Evolutionary conservation across 1,284 basidiomycete genomes (phyloP).

Genomic region (Taiwanofungus camphoratus): DNA sequence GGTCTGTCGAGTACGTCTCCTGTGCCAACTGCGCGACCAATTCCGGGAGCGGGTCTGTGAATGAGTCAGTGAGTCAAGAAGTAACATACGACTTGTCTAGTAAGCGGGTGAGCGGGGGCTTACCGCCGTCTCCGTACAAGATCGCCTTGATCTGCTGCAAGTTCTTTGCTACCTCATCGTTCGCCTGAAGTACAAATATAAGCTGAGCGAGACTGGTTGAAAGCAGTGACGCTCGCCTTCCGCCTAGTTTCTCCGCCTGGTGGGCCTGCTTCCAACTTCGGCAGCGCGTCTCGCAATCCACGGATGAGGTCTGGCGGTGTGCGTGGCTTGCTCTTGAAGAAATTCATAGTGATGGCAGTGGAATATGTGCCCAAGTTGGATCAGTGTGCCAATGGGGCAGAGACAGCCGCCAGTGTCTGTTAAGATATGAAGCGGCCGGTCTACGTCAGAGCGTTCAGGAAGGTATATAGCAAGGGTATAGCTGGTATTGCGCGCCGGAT

Average conservation of each 20-base stretch:
- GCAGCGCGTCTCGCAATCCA: conserved; percentile 73
- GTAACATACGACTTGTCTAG: conserved; percentile 7
- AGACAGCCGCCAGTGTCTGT: no score
- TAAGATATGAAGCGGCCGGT: no score
- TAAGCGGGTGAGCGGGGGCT: conserved; percentile 20
- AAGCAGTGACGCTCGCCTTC: conserved; percentile 50
- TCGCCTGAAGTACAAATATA: conserved; percentile 47
- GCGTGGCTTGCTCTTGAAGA: conserved; percentile 87
- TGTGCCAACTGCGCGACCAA: conserved; percentile 90
- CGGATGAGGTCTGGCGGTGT: conserved; percentile 83
- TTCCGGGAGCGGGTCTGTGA: conserved; percentile 75
- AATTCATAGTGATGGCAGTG: conserved; percentile 68
- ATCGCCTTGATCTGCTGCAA: conserved; percentile 85
- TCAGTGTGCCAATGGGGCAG: no score
- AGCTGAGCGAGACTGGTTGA: background rate
- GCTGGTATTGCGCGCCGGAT: no score
- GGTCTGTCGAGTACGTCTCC: conserved; percentile 90
- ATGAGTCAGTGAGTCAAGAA: conserved; percentile 8
- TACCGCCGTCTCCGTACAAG: conserved; percentile 84
- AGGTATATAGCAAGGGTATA: no score
- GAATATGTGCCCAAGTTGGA: no score
- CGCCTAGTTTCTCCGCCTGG: conserved; percentile 71
- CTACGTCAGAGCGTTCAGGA: no score
- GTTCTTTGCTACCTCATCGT: conserved; percentile 85
- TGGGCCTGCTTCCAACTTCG: conserved; percentile 67